These are phyloP conservation scores for Starmera pachycereana DNA, from an alignment of 805 yeast species.

Conservation along the genomic window DNA sequence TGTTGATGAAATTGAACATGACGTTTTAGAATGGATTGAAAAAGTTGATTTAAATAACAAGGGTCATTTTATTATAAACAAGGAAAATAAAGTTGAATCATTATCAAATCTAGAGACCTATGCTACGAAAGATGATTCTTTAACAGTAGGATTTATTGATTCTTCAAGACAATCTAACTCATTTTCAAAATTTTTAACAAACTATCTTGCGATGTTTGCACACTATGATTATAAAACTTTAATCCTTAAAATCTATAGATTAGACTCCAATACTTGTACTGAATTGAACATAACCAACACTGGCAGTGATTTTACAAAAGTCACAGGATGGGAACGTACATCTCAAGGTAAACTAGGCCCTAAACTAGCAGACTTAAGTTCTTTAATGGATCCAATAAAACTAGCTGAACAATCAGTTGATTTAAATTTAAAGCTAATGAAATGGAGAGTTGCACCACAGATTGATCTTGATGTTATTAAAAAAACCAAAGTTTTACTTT, in stretches of 20 bases:
- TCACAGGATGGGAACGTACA: conserved; percentile 89
- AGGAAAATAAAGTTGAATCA: conserved; percentile 5
- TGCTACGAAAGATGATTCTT: conserved; percentile 2
- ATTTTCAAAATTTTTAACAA: conserved; percentile 49
- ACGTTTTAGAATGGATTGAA: conserved; percentile 6
- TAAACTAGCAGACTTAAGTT: conserved; percentile 71
- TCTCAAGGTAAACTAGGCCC: conserved; percentile 66
- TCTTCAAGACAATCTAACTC: conserved; percentile 21
- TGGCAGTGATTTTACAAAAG: conserved; percentile 19
- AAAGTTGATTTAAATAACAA: conserved; percentile 8
- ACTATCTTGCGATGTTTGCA: conserved; percentile 40
- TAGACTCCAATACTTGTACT: conserved; percentile 19
- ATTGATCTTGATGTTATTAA: conserved; percentile 59
- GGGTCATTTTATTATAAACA: conserved; percentile 20
- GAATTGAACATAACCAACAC: conserved; percentile 14
- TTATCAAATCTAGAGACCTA: conserved; percentile 13
- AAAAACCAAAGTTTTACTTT: conserved; percentile 51
- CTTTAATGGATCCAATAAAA: conserved; percentile 70
- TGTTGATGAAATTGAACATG: conserved; percentile 5
- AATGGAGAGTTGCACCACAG: conserved; percentile 89
- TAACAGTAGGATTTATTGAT: conserved; percentile 29
- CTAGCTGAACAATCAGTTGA: conserved; percentile 90
- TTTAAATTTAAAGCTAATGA: conserved; percentile 84
- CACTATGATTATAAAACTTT: conserved; percentile 25
- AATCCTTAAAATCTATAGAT: conserved; percentile 30